Conservation (phyloP, 1,139 yeast species). For the Insectozyma bohioensis region DNA sequence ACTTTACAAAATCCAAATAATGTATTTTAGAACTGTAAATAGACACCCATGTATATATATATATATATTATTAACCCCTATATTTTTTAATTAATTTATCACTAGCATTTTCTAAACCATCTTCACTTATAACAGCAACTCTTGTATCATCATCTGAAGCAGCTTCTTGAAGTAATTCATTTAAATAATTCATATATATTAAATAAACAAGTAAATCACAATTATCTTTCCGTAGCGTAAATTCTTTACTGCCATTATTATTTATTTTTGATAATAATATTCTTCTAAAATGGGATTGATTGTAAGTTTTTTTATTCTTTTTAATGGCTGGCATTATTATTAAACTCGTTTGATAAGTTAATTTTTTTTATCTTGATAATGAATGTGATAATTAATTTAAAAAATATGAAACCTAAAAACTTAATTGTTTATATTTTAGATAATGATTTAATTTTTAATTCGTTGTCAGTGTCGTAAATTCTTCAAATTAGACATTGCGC, state of each 20-base stretch:
- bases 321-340: slow-evolving; percentile 11
- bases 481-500: too few species aligned
- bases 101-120: slow-evolving; percentile 20
- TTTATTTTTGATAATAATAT: slow-evolving; percentile 14
- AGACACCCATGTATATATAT: too few species aligned
- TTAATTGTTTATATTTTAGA: too few species aligned
- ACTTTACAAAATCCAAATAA: slow-evolving; percentile 34
- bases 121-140: slow-evolving; percentile 11
- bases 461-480: too few species aligned
- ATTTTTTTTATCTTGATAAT: neutral
- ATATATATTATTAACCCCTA: slow-evolving; percentile 22
- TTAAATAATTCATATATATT: slow-evolving; percentile 47
- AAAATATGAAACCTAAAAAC: too few species aligned
- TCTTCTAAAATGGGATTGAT: slow-evolving; percentile 20
- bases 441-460: too few species aligned
- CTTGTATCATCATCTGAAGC: slow-evolving; percentile 6
- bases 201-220: slow-evolving; percentile 48
- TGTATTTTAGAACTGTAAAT: slow-evolving; percentile 22
- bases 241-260: slow-evolving; percentile 1
- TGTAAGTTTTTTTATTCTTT: slow-evolving; percentile 20
- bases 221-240: slow-evolving; percentile 26
- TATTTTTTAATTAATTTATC: slow-evolving; percentile 25
- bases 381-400: too few species aligned
- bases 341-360: neutral
- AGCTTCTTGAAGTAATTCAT: slow-evolving; percentile 28